Percentiles rank a stretch among this genome's conserved stretches.
Conservation (phyloP, 805 yeast genomes). For the Saturnispora gosingensis region DNA sequence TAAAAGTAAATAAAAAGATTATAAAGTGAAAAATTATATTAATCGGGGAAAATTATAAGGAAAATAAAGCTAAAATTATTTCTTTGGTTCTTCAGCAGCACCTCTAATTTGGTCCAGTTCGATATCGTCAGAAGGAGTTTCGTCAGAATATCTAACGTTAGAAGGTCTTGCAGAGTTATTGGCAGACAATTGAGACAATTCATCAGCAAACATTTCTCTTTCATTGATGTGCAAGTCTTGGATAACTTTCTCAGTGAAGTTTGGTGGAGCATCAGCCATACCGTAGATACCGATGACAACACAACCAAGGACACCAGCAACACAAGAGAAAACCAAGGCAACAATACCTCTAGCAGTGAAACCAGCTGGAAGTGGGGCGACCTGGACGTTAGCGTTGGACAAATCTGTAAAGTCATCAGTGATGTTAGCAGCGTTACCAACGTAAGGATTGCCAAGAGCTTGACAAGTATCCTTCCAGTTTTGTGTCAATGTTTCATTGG, state of each 20-base stretch:
- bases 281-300: slow-evolving; percentile 75
- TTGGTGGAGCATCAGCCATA: slow-evolving; percentile 59
- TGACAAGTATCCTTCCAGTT: slow-evolving; percentile 54
- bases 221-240: slow-evolving; percentile 44
- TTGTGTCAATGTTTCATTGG: slow-evolving; percentile 51
- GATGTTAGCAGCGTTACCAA: slow-evolving; percentile 91
- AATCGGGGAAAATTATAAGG: not conserved
- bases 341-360: slow-evolving; percentile 94
- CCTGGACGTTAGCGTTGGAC: slow-evolving; percentile 67
- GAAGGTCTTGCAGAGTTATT: slow-evolving; percentile 6
- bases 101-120: slow-evolving; percentile 4
- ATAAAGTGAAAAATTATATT: not conserved
- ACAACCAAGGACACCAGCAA: slow-evolving; percentile 81
- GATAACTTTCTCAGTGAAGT: slow-evolving; percentile 55
- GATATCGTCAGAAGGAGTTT: slow-evolving; percentile 4
- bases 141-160: slow-evolving; percentile 12
- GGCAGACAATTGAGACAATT: slow-evolving; percentile 2
- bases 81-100: slow-evolving; percentile 2
- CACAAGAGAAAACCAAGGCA: slow-evolving; percentile 82
- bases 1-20: too few species aligned
- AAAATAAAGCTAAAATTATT: not conserved
- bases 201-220: slow-evolving; percentile 24
- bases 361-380: slow-evolving; percentile 62
- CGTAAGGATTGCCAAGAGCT: slow-evolving; percentile 38
- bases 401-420: slow-evolving; percentile 53